Evolutionary conservation across 345 rosid genomes (phyloP), one percentile per base, ranked within the genome.

Genomic region (Camelina laxa): DNA sequence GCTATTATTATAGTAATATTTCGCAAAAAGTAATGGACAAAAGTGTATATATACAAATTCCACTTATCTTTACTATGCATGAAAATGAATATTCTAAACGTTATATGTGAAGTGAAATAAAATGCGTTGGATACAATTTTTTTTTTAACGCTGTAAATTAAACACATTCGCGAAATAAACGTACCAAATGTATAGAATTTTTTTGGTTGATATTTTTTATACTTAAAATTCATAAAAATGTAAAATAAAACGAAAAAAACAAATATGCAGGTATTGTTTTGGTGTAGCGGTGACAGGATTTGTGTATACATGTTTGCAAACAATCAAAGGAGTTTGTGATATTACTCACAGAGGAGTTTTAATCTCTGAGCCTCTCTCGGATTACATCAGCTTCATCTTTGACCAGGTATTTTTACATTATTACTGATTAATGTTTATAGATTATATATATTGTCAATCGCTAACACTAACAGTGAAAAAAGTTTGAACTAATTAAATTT

Each of bases 281-380:
- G 49, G 83, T 13, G 85, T 77, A 50, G 80, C 82, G 41, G 56
- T 81, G 27, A 35, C 80, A 73, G 85, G 85, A 38, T 83, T 91
- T 39, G 33, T 79, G 16, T 91, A 89, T 80, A 72, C 93, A 19
- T 84, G 79, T 76, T 84, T 86, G 58, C 96, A 91, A 78, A 85
- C 90, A 66, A 81, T 83, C 69, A 89, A 89, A 87, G 96, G 89
- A 27, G 66, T 85, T 17, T 87, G 89, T 44, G 98, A 87, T 56
- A 78, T 85, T 49, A 80, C 91, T 56, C 82, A 85, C 67, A 85
- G 82, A 79, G 96, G 96, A 55, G 62, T 89, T 74, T 59, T 87
- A 33, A 84, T 91, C 65, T 79, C 97, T 38, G 93, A 89, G 72
- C 75, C 45, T 82, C 67, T 83, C 65, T 91, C 90, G 0, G 93